Conservation (phyloP, 1,139 yeast genomes). For the Saccharomycopsis hybrid region DNA sequence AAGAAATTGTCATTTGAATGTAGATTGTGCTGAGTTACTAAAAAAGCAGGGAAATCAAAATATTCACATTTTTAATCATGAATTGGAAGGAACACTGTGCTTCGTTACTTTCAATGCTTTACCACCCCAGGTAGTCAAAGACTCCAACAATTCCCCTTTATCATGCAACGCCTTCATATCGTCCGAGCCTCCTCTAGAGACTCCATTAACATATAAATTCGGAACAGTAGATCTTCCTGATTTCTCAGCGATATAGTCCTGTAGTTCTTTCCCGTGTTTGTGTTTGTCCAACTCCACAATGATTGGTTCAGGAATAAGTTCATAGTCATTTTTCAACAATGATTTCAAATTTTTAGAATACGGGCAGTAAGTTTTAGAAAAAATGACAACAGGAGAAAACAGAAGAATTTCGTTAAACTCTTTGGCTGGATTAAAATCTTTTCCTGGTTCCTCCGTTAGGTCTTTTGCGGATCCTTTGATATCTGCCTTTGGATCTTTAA, state of each 20-base stretch:
- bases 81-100: slow-evolving; percentile 46
- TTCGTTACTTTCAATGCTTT: slow-evolving; percentile 47
- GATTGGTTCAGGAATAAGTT: slow-evolving; percentile 62
- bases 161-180: slow-evolving; percentile 63
- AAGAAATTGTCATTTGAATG: too few relatives aligned
- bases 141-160: slow-evolving; percentile 42
- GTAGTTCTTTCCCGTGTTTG: slow-evolving; percentile 56
- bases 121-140: slow-evolving; percentile 59
- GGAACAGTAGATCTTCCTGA: slow-evolving; percentile 70
- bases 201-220: slow-evolving; percentile 56
- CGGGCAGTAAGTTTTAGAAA: slow-evolving; percentile 71
- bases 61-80: slow-evolving; percentile 12
- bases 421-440: slow-evolving; percentile 49
- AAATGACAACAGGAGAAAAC: slow-evolving; percentile 63
- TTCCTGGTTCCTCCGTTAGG: slow-evolving; percentile 28
- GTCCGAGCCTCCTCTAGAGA: slow-evolving; percentile 73
- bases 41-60: too few relatives aligned
- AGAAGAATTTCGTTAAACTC: slow-evolving; percentile 55
- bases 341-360: slow-evolving; percentile 66
- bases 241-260: slow-evolving; percentile 47
- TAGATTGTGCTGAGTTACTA: too few relatives aligned
- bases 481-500: background rate
- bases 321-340: slow-evolving; percentile 55
- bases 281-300: slow-evolving; percentile 83
- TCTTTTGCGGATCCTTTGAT: slow-evolving; percentile 21